A percentile compares a stretch with the other conserved stretches of the same genome.
phyloP scores from a whole-genome alignment of 305 asterid species.

The Fraxinus xanthoxyloides region DNA sequence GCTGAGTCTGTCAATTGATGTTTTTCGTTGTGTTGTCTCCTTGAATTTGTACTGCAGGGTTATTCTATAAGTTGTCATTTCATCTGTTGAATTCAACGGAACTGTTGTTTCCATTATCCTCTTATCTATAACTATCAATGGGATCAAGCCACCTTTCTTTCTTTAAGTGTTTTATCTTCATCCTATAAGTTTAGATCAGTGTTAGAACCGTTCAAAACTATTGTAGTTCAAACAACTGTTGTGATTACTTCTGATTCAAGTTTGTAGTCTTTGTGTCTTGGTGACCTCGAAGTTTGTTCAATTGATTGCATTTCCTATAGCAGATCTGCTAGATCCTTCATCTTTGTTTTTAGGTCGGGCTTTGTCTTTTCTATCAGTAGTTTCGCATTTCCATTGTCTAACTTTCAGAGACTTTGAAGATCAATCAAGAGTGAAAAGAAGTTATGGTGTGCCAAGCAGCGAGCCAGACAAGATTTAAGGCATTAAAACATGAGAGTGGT shows the following conservation, averaged over 20 bases:
- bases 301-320: conserved; percentile 5
- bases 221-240: conserved; percentile 5
- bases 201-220: background rate
- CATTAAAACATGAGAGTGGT: conserved; percentile 76
- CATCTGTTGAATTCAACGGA: conserved; percentile 9
- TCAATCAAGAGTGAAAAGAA: conserved; percentile 39
- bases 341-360: conserved; percentile 14
- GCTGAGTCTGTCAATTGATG: conserved; percentile 64
- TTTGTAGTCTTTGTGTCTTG: conserved; percentile 18
- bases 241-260: background rate
- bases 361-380: conserved; percentile 4
- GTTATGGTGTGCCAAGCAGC: conserved; percentile 96
- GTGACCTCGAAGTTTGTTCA: conserved; percentile 7
- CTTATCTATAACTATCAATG: conserved; percentile 32
- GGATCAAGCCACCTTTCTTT: conserved; percentile 54
- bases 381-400: conserved; percentile 20
- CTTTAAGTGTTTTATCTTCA: conserved; percentile 47
- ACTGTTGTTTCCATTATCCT: background rate
- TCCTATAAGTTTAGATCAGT: conserved; percentile 38
- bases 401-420: conserved; percentile 27
- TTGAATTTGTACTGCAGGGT: conserved; percentile 84
- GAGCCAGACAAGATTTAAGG: conserved; percentile 67
- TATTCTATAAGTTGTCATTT: conserved; percentile 55
- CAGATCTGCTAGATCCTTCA: conserved; percentile 6
- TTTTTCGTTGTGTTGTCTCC: conserved; percentile 52